phyloP scores from a whole-genome alignment of 1,284 basidiomycete genomes.

The Tilletia indica region DNA sequence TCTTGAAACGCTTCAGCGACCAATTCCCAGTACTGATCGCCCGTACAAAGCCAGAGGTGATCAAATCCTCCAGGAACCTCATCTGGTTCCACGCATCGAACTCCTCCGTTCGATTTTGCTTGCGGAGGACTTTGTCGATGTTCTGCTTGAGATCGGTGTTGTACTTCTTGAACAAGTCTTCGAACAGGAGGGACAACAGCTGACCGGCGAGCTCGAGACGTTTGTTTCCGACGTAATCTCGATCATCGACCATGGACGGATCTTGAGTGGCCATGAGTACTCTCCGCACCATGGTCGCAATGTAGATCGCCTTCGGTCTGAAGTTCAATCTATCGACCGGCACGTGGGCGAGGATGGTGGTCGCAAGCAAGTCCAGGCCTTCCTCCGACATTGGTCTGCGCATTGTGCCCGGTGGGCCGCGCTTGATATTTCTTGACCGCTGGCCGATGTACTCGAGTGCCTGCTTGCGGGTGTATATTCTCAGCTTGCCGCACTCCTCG shows the following conservation, averaged over 20 bases:
- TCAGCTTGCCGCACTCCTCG: slow-evolving; percentile 72
- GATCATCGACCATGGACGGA: slow-evolving; percentile 94
- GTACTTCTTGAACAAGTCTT: slow-evolving; percentile 98
- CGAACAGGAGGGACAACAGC: slow-evolving; percentile 87
- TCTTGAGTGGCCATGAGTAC: slow-evolving; percentile 96
- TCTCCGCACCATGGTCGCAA: slow-evolving; percentile 94
- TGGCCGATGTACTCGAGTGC: slow-evolving; percentile 91
- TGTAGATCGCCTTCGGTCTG: slow-evolving; percentile 91
- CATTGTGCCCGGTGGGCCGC: slow-evolving; percentile 57
- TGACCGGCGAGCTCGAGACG: slow-evolving; percentile 96
- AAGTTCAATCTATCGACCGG: slow-evolving; percentile 89
- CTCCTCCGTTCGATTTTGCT: slow-evolving; percentile 88
- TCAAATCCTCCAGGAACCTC: slow-evolving; percentile 79
- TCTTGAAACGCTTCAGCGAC: slow-evolving; percentile 99
- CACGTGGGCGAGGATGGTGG: slow-evolving; percentile 95
- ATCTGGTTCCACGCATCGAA: slow-evolving; percentile 95
- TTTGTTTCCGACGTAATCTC: slow-evolving; percentile 99
- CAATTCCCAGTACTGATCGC: slow-evolving; percentile 99
- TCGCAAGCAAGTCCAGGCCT: slow-evolving; percentile 90
- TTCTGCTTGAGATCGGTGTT: slow-evolving; percentile 92
- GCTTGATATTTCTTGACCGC: slow-evolving; percentile 5
- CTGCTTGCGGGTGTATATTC: slow-evolving; percentile 86
- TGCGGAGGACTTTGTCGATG: slow-evolving; percentile 97
- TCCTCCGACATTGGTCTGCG: slow-evolving; percentile 87
- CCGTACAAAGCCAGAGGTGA: slow-evolving; percentile 92